Evolutionary conservation across 139 green algal species (phyloP).

Genomic region (Spirogloea muscicola): DNA sequence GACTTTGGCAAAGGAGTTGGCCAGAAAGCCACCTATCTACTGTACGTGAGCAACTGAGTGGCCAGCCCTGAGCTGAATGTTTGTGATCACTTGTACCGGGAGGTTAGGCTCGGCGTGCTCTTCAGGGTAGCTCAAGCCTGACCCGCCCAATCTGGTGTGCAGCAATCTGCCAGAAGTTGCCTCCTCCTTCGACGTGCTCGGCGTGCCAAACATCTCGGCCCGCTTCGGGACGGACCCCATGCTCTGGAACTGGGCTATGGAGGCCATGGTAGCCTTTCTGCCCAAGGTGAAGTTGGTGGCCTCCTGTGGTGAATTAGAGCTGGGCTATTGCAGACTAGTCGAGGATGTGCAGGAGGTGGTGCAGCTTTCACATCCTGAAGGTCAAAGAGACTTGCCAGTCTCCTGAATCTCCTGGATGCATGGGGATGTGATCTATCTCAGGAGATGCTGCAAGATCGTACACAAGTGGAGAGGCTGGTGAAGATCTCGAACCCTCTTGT

Average conservation of each 20-base stretch:
- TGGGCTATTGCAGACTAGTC: no score
- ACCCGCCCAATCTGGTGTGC: neutral
- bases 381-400: no score
- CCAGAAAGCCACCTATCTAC: conserved; percentile 49
- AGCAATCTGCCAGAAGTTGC: conserved; percentile 54
- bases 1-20: conserved; percentile 84
- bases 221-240: conserved; percentile 88
- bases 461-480: conserved; percentile 56
- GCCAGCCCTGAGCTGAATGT: no score
- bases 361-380: no score
- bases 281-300: neutral
- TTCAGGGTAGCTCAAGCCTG: no score
- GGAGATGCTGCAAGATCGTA: conserved; percentile 55
- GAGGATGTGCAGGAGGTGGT: no score
- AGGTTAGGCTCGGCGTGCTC: no score
- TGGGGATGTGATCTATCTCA: no score
- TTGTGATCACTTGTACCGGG: no score
- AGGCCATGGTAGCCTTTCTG: conserved; percentile 64
- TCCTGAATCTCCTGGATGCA: no score
- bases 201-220: conserved; percentile 76
- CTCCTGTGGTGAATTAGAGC: no score
- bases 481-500: conserved; percentile 66
- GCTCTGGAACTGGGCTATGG: conserved; percentile 93
- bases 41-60: conserved; percentile 12
- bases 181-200: conserved; percentile 44